phyloP scores from a whole-genome alignment of 345 rosid genomes.

The Populus pruinosa region DNA sequence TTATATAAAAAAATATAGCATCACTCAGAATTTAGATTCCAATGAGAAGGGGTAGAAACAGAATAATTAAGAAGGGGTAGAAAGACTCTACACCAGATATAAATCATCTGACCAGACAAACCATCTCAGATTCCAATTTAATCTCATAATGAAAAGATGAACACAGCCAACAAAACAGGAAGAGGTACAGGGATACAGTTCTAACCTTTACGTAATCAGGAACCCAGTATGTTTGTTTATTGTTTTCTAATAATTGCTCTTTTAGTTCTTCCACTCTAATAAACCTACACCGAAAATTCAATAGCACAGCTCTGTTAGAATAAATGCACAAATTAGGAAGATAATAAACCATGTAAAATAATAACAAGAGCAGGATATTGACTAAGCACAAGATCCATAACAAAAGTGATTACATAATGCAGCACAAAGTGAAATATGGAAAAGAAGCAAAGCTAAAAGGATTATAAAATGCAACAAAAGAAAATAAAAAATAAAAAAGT shows the following conservation, averaged over 20 bases:
- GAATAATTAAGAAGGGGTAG: not conserved
- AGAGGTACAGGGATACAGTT: not conserved
- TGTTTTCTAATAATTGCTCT: constrained; percentile 74
- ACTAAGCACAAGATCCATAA: not conserved
- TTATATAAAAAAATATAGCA: not conserved
- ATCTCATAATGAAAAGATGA: not conserved
- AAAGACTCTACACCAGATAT: not conserved
- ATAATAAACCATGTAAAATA: not conserved
- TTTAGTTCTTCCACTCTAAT: constrained; percentile 82
- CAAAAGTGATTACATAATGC: not conserved
- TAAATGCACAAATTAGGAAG: not conserved
- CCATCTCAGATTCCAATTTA: not conserved
- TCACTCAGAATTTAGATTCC: not conserved
- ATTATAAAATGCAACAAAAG: not conserved
- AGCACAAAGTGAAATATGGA: not conserved
- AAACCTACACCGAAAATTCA: constrained; percentile 50
- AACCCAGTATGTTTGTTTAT: constrained; percentile 89
- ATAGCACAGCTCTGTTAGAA: not conserved
- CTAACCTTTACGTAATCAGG: constrained; percentile 97
- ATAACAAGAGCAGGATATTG: not conserved
- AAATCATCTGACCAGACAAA: not conserved
- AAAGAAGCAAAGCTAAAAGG: not conserved
- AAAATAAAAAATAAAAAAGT: not conserved
- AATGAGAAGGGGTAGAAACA: not conserved
- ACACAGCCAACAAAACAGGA: not conserved